These are phyloP conservation scores for Suillus weaverae DNA, from an alignment of 768 basidiomycete species.

Conservation along the genomic window DNA sequence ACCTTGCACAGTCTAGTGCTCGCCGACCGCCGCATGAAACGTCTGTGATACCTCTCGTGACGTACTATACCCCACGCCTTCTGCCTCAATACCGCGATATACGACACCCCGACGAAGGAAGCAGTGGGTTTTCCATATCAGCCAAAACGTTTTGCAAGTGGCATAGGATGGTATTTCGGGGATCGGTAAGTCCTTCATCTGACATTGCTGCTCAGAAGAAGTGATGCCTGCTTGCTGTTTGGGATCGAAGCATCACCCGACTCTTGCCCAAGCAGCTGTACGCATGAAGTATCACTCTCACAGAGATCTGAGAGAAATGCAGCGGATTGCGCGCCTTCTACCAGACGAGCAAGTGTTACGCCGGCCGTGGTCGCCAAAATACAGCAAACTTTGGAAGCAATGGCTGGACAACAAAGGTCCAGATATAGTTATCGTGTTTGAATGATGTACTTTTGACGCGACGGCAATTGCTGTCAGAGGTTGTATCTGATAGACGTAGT, in stretches of 20 bases:
- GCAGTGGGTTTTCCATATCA: constrained; percentile 29
- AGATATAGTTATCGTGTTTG: constrained; percentile 7
- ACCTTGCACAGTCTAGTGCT: constrained; percentile 15
- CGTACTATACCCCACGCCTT: constrained; percentile 38
- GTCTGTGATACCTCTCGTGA: constrained; percentile 24
- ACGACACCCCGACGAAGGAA: constrained; percentile 5
- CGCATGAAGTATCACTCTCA: constrained; percentile 37
- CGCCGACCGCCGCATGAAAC: constrained; percentile 9
- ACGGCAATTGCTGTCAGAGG: neutral
- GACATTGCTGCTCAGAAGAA: neutral
- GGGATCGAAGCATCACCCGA: constrained; percentile 35
- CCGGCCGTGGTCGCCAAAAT: constrained; percentile 26
- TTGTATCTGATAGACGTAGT: neutral
- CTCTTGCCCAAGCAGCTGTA: constrained; percentile 31
- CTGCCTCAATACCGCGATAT: constrained; percentile 39
- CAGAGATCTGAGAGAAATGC: constrained; percentile 41
- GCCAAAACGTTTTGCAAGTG: constrained; percentile 43
- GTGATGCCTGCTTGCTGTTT: neutral
- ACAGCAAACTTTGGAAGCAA: constrained; percentile 37
- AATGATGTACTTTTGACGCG: constrained; percentile 1
- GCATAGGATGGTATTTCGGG: constrained; percentile 46
- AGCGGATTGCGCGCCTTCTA: constrained; percentile 41
- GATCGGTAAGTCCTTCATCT: constrained; percentile 34
- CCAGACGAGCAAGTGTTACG: constrained; percentile 39
- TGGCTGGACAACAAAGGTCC: constrained; percentile 36